A percentile compares a stretch with the other conserved stretches of the same genome.
phyloP scores from a whole-genome alignment of 352 stramenopile genomes.

The Pythium rhizo-oryzae region DNA sequence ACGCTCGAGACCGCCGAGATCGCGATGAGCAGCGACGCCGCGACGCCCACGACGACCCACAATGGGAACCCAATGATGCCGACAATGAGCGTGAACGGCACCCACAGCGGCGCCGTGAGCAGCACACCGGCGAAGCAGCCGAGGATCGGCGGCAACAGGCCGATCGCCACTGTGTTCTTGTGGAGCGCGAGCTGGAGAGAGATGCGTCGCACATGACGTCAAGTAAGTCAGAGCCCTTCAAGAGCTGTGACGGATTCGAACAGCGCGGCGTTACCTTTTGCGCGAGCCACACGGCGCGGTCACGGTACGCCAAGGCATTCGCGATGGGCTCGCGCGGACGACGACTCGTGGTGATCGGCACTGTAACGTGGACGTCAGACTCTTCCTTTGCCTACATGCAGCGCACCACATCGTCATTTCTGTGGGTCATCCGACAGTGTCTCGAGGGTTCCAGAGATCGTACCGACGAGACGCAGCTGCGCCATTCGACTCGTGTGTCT shows the following conservation, averaged over 20 bases:
- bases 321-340: constrained; percentile 48
- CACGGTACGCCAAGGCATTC: constrained; percentile 43
- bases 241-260: not conserved
- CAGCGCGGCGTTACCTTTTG: constrained; percentile 36
- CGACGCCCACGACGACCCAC: constrained; percentile 56
- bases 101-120: constrained; percentile 55
- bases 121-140: constrained; percentile 50
- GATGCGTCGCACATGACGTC: too few species aligned
- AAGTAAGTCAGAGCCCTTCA: not conserved
- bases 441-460: not conserved
- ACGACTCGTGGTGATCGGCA: constrained; percentile 46
- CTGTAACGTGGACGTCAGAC: constrained; percentile 36
- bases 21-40: constrained; percentile 41
- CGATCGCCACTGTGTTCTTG: constrained; percentile 56
- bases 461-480: constrained; percentile 11
- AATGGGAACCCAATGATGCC: constrained; percentile 60
- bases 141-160: constrained; percentile 47
- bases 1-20: constrained; percentile 59
- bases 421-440: not conserved
- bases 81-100: constrained; percentile 56
- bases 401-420: not conserved
- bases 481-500: constrained; percentile 47
- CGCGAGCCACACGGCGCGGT: constrained; percentile 37
- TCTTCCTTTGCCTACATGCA: constrained; percentile 27
- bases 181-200: constrained; percentile 55